Percentiles rank a stretch among this genome's conserved stretches.
Conservation (phyloP, 495 filamentous ascomycete genomes). For the Patellaria atrata region DNA sequence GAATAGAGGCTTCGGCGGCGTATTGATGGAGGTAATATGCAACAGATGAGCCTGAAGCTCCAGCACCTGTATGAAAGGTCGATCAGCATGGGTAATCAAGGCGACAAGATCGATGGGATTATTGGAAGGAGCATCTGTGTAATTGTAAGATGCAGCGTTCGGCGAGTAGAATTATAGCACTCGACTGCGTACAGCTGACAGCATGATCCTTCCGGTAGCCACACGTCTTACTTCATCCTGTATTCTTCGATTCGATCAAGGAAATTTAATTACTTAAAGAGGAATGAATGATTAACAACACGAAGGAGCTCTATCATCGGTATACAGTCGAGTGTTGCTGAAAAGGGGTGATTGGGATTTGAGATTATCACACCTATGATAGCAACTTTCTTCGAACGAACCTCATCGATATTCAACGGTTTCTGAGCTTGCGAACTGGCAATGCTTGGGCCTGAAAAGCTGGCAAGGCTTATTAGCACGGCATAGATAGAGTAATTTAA, state of each 20-base stretch:
- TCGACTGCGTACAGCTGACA: too few relatives aligned
- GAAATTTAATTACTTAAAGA: too few relatives aligned
- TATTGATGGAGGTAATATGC: slow-evolving; percentile 70
- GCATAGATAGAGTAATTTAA: not conserved
- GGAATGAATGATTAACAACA: too few relatives aligned
- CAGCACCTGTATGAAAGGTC: slow-evolving; percentile 49
- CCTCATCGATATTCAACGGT: not conserved
- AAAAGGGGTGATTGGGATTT: not conserved
- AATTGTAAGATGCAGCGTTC: not conserved
- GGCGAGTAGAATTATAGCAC: too few relatives aligned
- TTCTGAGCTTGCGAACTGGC: not conserved
- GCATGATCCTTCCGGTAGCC: too few relatives aligned
- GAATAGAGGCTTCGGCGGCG: slow-evolving; percentile 35
- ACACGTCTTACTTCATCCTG: too few relatives aligned
- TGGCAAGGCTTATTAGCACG: not conserved
- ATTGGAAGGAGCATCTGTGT: not conserved
- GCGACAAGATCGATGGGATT: not conserved
- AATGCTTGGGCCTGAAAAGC: slow-evolving; percentile 1
- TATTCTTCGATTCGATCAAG: too few relatives aligned
- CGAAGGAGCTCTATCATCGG: too few relatives aligned
- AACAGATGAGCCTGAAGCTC: slow-evolving; percentile 72
- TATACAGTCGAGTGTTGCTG: too few relatives aligned
- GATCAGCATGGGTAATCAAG: slow-evolving; percentile 1
- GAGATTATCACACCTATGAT: slow-evolving; percentile 15
- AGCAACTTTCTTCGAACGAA: slow-evolving; percentile 14